Conservation (phyloP, 179 eudicot species). For the Patellifolia procumbens region DNA sequence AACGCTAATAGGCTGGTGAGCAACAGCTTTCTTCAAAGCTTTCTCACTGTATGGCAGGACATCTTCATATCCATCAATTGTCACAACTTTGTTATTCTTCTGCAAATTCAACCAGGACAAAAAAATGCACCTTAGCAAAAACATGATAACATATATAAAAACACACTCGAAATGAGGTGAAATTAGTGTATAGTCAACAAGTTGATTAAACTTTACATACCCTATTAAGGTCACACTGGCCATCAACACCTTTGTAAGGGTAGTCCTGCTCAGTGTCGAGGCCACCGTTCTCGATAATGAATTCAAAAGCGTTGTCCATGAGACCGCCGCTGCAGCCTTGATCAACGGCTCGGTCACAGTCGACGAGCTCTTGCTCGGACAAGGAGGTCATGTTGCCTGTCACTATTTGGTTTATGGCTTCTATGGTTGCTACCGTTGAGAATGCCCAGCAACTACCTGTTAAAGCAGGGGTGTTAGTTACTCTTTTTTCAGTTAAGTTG, state of each 20-base stretch:
- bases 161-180: not conserved
- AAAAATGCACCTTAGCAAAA: not conserved
- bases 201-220: conserved; percentile 26
- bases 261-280: conserved; percentile 74
- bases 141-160: not conserved
- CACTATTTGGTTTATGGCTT: conserved; percentile 67
- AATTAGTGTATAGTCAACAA: not conserved
- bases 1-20: conserved; percentile 86
- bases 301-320: conserved; percentile 81
- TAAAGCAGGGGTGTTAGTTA: not conserved
- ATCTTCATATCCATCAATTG: conserved; percentile 81
- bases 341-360: conserved; percentile 62
- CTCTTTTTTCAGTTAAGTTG: not conserved
- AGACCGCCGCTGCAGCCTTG: conserved; percentile 79
- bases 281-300: conserved; percentile 71
- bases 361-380: conserved; percentile 85
- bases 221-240: conserved; percentile 55
- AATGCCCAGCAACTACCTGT: conserved; percentile 97
- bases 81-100: conserved; percentile 70
- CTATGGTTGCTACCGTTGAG: conserved; percentile 82
- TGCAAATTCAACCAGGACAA: conserved; percentile 24
- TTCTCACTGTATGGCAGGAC: conserved; percentile 65
- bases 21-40: conserved; percentile 74
- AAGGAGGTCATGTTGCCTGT: conserved; percentile 65
- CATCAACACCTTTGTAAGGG: conserved; percentile 68